phyloP scores from a whole-genome alignment of 768 basidiomycete species.

The Pleurotus salmoneostramineus region DNA sequence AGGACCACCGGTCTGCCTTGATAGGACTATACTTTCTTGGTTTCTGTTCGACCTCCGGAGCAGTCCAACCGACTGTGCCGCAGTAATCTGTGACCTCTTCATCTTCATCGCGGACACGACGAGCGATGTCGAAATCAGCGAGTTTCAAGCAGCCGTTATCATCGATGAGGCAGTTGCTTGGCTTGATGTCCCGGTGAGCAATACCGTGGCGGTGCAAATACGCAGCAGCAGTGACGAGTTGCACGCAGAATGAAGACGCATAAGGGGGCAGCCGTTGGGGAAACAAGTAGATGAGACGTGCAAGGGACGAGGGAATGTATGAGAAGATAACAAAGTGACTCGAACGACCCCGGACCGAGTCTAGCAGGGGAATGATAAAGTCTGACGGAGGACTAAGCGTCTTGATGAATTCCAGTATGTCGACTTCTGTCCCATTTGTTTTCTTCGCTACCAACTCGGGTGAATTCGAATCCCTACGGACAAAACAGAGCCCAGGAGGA shows the following conservation, averaged over 20 bases:
- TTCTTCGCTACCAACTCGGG: too few relatives aligned
- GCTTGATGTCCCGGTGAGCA: slow-evolving; percentile 82
- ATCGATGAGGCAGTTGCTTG: slow-evolving; percentile 73
- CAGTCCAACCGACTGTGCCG: slow-evolving; percentile 8
- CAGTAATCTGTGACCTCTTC: slow-evolving; percentile 1
- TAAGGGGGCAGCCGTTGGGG: background rate
- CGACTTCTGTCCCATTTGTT: too few relatives aligned
- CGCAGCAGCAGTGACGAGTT: slow-evolving; percentile 12
- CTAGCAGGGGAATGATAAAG: too few relatives aligned
- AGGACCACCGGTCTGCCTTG: slow-evolving; percentile 10
- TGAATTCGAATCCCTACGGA: too few relatives aligned
- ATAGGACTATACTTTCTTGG: slow-evolving; percentile 8
- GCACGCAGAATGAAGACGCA: background rate
- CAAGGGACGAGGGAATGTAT: background rate
- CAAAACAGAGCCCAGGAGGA: too few relatives aligned
- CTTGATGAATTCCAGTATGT: too few relatives aligned
- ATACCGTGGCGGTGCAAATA: slow-evolving; percentile 77
- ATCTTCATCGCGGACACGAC: slow-evolving; percentile 6
- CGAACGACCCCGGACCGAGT: too few relatives aligned
- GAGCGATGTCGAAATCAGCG: slow-evolving; percentile 8
- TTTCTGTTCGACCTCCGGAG: slow-evolving; percentile 7
- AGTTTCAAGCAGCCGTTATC: slow-evolving; percentile 76
- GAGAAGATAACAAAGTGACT: background rate
- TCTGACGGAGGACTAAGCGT: too few relatives aligned
- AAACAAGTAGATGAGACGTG: background rate